Evolutionary conservation across 1,139 yeast species (phyloP).

Genomic region (Yamadazyma trypodendri): DNA sequence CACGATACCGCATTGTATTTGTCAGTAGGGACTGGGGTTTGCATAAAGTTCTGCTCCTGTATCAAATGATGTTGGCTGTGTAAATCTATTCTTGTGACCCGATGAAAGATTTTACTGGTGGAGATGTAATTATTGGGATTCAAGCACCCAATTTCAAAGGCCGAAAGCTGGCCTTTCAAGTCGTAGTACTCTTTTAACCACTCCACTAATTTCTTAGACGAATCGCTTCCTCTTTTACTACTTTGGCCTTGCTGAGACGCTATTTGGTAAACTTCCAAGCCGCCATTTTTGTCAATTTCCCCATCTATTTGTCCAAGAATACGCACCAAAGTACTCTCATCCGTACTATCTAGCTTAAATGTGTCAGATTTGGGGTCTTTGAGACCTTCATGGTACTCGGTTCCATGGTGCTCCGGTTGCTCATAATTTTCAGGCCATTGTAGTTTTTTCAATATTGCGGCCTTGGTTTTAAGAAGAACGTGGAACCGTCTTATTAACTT

Average conservation of each 20-base stretch:
- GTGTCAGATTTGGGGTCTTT: conserved; percentile 8
- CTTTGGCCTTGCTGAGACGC: conserved; percentile 89
- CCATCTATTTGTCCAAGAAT: conserved; percentile 36
- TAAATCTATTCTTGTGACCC: conserved; percentile 68
- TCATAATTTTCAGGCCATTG: conserved; percentile 13
- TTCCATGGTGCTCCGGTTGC: conserved; percentile 3
- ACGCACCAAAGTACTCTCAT: conserved; percentile 17
- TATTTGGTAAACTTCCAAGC: conserved; percentile 71
- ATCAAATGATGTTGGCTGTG: conserved; percentile 77
- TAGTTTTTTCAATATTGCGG: conserved; percentile 32
- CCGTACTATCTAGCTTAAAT: conserved; percentile 22
- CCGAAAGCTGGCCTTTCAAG: conserved; percentile 21
- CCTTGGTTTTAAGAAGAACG: conserved; percentile 52
- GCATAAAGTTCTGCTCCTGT: conserved; percentile 74
- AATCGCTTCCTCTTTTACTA: conserved; percentile 80
- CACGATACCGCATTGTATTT: conserved; percentile 71
- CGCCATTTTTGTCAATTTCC: conserved; percentile 46
- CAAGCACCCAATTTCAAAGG: conserved; percentile 83
- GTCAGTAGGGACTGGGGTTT: conserved; percentile 62
- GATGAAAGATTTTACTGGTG: conserved; percentile 45
- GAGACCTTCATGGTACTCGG: conserved; percentile 19
- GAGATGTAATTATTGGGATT: conserved; percentile 71
- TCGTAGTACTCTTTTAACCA: conserved; percentile 51
- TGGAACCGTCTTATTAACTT: conserved; percentile 69
- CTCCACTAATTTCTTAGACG: conserved; percentile 68